Evolutionary conservation across 192 early-diverging fungal genomes (phyloP).

Genomic region (Lobosporangium transversale): DNA sequence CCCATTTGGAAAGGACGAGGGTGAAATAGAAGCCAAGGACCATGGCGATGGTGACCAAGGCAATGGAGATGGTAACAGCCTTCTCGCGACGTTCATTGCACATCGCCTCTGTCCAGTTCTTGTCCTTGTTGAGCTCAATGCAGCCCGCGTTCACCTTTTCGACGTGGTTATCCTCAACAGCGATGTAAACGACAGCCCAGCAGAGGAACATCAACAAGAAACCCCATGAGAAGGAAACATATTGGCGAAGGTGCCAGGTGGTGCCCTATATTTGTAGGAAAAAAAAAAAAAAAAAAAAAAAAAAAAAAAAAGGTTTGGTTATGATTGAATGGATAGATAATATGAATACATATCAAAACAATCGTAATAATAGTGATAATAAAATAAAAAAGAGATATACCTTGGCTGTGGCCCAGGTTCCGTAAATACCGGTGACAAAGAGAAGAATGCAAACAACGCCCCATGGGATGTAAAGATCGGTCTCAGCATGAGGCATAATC

Average conservation of each 20-base stretch:
- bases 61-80: conserved; percentile 12
- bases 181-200: conserved; percentile 48
- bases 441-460: conserved; percentile 30
- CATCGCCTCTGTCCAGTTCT: background rate
- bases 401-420: conserved; percentile 21
- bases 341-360: no score
- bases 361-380: no score
- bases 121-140: background rate
- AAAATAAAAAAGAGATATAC: conserved; percentile 7
- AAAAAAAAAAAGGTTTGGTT: background rate
- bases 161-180: conserved; percentile 25
- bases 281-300: background rate
- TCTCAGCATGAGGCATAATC: conserved; percentile 49
- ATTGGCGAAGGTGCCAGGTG: conserved; percentile 43
- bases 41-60: conserved; percentile 16
- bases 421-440: conserved; percentile 22
- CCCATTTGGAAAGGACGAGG: conserved; percentile 32
- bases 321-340: background rate
- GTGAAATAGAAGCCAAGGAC: conserved; percentile 37
- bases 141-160: conserved; percentile 27
- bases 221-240: conserved; percentile 46
- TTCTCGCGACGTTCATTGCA: conserved; percentile 30
- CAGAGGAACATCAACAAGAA: conserved; percentile 43
- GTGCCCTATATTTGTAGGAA: conserved; percentile 2
- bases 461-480: conserved; percentile 36